Base-by-base conservation (phyloP, 495 filamentous ascomycete genomes). In the Venustampulla echinocandica region DNA sequence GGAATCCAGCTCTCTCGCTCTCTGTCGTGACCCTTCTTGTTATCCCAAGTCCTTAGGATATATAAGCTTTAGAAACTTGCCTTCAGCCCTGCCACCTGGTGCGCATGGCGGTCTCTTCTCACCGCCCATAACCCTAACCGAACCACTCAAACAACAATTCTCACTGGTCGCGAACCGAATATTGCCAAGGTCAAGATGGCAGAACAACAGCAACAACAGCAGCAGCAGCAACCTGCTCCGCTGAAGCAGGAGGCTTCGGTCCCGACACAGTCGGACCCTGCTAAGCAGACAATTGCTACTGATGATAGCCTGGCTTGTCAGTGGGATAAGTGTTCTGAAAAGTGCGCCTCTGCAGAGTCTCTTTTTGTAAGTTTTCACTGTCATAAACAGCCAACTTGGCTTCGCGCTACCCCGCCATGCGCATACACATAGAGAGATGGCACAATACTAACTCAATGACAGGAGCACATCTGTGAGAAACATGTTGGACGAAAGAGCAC, bases 401-500 rank as follows among this genome's bases (percentile, higher is more conserved):
- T 15, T 5, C 20, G 18, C 37, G 4, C n/a, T 14, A 35, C 33
- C n/a, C 33, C 33, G n/a, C 5, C 33, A 35, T 5, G n/a, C 13
- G 28, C 38, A 36, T 32, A 37, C 33, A 39, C n/a, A n/a, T n/a
- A n/a, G n/a, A n/a, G n/a, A 30, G 7, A 30, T 7, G 27, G n/a
- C 27, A 30, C 7, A 30, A 30, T 30, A n/a, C 56, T 64, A 47
- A 71, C 61, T 39, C 4, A 10, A 18, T 35, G 43, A 21, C 61
- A 98, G 90, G 93, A 97, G 54, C 93, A 99, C 62, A 87, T 99
- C 55, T 99, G 93, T 69, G 93, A 99, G 64, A 86, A 85, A 59
- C 93, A 99, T 68, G 90, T 99, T 58, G 93, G 93, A 53, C 86
- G 93, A 63, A 97, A 97, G 72, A 90, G 84, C 71, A 99, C 93